A percentile compares a stretch with the other conserved stretches of the same genome.
Evolutionary conservation across 495 filamentous ascomycete genomes (phyloP).

Genomic region (Sabuloglossum arenarium): DNA sequence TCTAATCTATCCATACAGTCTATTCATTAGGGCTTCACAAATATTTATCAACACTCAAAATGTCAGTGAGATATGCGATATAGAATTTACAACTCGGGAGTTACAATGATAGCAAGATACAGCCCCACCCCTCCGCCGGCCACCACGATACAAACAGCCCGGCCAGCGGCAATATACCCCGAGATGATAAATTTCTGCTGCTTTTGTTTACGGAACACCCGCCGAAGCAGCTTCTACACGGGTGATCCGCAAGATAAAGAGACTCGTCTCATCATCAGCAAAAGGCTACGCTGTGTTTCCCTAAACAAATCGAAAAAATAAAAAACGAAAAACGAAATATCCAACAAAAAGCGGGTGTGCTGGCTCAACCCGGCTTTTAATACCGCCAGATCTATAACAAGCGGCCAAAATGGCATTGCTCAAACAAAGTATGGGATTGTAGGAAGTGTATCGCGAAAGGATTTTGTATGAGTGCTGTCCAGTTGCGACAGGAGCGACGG

Average conservation of each 20-base stretch:
- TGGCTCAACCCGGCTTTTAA: background rate
- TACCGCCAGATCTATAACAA: background rate
- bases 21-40: too few species aligned
- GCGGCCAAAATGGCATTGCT: too few species aligned
- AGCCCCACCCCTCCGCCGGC: background rate
- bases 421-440: background rate
- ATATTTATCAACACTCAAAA: too few species aligned
- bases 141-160: too few species aligned
- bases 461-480: background rate
- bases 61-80: too few species aligned
- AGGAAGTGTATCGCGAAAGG: background rate
- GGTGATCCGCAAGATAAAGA: background rate
- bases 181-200: background rate
- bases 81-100: slow-evolving; percentile 1
- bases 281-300: background rate
- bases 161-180: background rate
- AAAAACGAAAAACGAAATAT: background rate
- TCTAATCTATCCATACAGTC: too few species aligned
- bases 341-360: background rate
- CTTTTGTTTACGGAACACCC: background rate
- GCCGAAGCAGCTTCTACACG: background rate
- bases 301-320: background rate
- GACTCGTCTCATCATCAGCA: background rate
- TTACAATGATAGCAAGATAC: background rate
- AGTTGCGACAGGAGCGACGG: background rate